Evolutionary conservation across 805 yeast species (phyloP), one percentile per base, ranked within the genome.

Genomic region (Candida ortonii): DNA sequence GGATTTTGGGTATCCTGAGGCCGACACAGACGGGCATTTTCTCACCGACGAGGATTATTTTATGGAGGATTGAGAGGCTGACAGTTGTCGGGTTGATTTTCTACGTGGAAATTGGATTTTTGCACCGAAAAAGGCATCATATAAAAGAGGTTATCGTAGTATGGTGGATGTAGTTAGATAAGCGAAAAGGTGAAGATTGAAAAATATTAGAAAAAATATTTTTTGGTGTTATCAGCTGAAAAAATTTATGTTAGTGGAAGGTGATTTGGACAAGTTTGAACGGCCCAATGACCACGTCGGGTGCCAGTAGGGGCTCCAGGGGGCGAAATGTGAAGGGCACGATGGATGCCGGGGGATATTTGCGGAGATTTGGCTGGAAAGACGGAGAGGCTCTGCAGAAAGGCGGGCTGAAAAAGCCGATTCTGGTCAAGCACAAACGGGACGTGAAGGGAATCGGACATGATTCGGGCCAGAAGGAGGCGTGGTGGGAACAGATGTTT

Each of bases 401-500:
- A 28, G 96, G 95, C 3, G 94, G 96, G 1, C 59, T 90, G 33
- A 78, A 72, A 49, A 85, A 78, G 48, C 97, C 98, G 0, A 78
- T 90, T 25, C 61, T 90, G 42, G 96, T 93, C 36, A 83, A 82
- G 46, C 97, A 90, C 53, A 88, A 93, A 61, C 80, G 78, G 48
- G 96, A 90, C 53, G 80, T 78, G 38, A 88, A 87, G 54, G 98
- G 98, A 7, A 68, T 90, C 16, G 98, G 98, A 0, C 81, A 83
- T 53, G 79, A 76, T 16, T 64, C 68, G 29, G 80, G 78, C 33
- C 93, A 86, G 46, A 74, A 80, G 11, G 95, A 85, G 45, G 82
- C 86, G 28, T 90, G 98, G 98, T 90, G 98, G 98, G 98, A 90
- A 47, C 72, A 85, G 44, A 68, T 90, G 28, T 93, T 93, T 64